These are phyloP conservation scores for Mallotus japonicus DNA, from an alignment of 441 rosid species.

Conservation along the genomic window DNA sequence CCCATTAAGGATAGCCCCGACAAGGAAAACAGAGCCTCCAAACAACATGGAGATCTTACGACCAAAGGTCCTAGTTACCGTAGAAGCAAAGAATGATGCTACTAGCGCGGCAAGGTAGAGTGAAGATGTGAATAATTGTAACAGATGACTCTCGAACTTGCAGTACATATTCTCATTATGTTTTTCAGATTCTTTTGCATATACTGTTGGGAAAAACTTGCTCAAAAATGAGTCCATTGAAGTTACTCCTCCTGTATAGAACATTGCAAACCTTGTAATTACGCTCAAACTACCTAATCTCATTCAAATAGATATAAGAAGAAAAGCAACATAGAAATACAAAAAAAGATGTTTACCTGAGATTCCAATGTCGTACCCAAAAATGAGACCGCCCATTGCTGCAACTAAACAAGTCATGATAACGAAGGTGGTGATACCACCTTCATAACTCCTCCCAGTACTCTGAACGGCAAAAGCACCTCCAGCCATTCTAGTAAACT, in stretches of 20 bases:
- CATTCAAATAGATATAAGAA: neutral
- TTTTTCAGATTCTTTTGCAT: slow-evolving; percentile 23
- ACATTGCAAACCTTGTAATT: neutral
- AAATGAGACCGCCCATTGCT: slow-evolving; percentile 43
- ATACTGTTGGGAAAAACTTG: slow-evolving; percentile 58
- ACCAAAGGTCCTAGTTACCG: slow-evolving; percentile 44
- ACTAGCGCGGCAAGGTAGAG: slow-evolving; percentile 51
- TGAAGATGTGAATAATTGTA: slow-evolving; percentile 54
- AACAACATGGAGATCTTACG: slow-evolving; percentile 48
- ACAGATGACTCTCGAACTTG: slow-evolving; percentile 50
- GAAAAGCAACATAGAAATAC: neutral
- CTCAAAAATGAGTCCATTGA: slow-evolving; percentile 55
- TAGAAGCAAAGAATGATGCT: slow-evolving; percentile 52
- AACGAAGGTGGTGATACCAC: slow-evolving; percentile 44
- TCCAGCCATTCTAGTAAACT: slow-evolving; percentile 44
- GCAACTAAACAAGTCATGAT: slow-evolving; percentile 37
- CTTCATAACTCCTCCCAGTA: slow-evolving; percentile 39
- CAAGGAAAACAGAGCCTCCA: slow-evolving; percentile 51
- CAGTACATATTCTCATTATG: slow-evolving; percentile 41
- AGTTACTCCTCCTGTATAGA: slow-evolving; percentile 55
- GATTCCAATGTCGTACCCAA: slow-evolving; percentile 47
- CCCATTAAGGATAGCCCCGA: slow-evolving; percentile 47
- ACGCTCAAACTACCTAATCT: neutral
- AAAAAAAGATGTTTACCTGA: slow-evolving; percentile 27
- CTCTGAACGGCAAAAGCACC: slow-evolving; percentile 38